Evolutionary conservation across 2,329 filamentous ascomycete species (phyloP).

Genomic region (Trematosphaeria pertusa): DNA sequence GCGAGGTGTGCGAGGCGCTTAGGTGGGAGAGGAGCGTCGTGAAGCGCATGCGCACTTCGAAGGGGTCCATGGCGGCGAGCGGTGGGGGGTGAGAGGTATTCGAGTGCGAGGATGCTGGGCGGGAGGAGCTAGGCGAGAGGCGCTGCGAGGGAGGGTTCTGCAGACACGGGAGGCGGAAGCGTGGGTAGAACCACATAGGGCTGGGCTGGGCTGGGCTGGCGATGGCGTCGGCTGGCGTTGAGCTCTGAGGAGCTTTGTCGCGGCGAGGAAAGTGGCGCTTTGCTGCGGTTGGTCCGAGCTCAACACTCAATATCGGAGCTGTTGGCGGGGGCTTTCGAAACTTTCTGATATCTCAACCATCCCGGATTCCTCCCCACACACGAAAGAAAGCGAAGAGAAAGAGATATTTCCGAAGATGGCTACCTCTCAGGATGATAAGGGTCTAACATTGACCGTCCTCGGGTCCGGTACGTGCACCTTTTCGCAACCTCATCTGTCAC

Average conservation of each 20-base stretch:
- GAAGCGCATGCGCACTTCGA: conserved; percentile 98
- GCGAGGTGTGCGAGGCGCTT: conserved; percentile 86
- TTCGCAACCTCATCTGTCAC: conserved; percentile 15
- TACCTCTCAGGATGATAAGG: conserved; percentile 37
- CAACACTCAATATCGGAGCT: too few species aligned
- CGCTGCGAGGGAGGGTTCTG: neutral
- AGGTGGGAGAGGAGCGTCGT: conserved; percentile 88
- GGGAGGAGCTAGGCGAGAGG: neutral
- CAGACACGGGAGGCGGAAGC: neutral
- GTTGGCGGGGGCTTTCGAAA: too few species aligned
- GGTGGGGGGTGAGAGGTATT: neutral
- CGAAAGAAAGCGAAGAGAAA: conserved; percentile 3
- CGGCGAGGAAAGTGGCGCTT: too few species aligned
- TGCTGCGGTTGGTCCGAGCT: too few species aligned
- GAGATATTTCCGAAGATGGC: conserved; percentile 34
- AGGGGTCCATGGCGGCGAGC: conserved; percentile 83
- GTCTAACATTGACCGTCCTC: conserved; percentile 77
- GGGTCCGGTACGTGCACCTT: conserved; percentile 76
- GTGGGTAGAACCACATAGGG: too few species aligned
- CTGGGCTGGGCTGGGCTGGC: too few species aligned
- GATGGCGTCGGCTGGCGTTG: too few species aligned
- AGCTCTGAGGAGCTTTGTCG: too few species aligned
- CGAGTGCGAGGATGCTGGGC: neutral
- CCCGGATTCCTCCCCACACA: neutral
- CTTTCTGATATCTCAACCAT: too few species aligned